Conservation (phyloP, 2,329 filamentous ascomycete genomes). For the Coniochaeta sp. region DNA sequence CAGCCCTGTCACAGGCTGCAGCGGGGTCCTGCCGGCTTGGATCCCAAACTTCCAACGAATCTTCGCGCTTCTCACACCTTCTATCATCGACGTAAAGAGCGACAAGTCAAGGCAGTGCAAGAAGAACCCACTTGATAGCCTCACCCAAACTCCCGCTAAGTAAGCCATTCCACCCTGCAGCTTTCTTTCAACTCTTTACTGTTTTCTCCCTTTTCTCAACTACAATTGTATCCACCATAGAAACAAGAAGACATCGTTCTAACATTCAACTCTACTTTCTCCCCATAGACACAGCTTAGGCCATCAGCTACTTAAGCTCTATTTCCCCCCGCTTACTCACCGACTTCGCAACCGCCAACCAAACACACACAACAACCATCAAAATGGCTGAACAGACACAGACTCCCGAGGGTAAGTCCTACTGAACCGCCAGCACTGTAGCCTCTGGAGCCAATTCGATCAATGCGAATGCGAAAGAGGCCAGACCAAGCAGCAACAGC, state of each 20-base stretch:
- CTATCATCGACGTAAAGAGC: constrained; percentile 18
- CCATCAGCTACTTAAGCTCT: too few relatives aligned
- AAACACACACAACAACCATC: neutral
- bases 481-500: neutral
- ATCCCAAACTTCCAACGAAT: constrained; percentile 14
- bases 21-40: neutral
- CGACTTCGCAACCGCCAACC: neutral
- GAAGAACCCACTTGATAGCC: neutral
- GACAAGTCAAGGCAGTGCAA: constrained; percentile 11
- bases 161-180: constrained; percentile 12
- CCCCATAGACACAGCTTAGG: neutral
- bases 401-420: constrained; percentile 19
- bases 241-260: neutral
- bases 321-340: neutral
- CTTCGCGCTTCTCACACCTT: constrained; percentile 38
- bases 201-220: neutral
- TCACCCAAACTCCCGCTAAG: neutral
- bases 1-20: neutral
- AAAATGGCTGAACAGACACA: constrained; percentile 5
- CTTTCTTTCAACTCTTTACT: neutral
- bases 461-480: neutral
- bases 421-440: neutral
- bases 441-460: neutral
- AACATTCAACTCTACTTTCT: neutral
- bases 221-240: neutral